Evolutionary conservation across 2,329 filamentous ascomycete species (phyloP).

Genomic region (Aspergillus sergii): DNA sequence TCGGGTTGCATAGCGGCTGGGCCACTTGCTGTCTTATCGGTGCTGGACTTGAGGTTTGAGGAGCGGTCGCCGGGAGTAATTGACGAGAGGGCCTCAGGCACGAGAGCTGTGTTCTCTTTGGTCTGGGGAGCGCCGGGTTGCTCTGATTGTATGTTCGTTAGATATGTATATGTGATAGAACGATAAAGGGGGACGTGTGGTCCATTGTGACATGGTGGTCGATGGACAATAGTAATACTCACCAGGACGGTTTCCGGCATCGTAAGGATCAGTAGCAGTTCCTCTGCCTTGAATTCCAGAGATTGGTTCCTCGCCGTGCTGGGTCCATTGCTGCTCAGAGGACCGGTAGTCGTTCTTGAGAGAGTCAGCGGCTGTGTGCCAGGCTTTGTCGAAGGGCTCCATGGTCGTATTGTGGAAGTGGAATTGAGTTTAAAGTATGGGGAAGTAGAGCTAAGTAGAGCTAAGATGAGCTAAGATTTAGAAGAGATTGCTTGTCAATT

Average conservation of each 20-base stretch:
- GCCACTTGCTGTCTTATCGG: background rate
- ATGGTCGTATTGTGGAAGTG: conserved; percentile 45
- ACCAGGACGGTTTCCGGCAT: conserved; percentile 74
- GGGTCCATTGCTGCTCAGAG: conserved; percentile 22
- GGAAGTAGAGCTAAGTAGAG: background rate
- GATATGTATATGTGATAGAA: background rate
- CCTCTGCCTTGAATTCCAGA: conserved; percentile 71
- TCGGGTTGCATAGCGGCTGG: conserved; percentile 1
- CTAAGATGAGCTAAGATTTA: background rate
- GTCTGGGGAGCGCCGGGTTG: conserved; percentile 29
- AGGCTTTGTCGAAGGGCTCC: conserved; percentile 64
- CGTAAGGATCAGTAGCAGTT: conserved; percentile 71
- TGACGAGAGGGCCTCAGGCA: conserved; percentile 20
- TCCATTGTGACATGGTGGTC: background rate
- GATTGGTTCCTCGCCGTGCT: conserved; percentile 64
- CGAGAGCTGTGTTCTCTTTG: conserved; percentile 26
- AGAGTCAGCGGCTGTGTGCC: conserved; percentile 51
- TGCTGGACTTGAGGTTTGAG: background rate
- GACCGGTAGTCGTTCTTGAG: conserved; percentile 49
- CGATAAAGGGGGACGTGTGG: background rate
- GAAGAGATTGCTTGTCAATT: background rate
- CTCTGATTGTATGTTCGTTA: conserved; percentile 21
- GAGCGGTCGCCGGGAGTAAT: background rate
- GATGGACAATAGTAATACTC: conserved; percentile 21
- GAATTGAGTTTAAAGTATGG: background rate